Percentiles rank a stretch among this genome's conserved stretches.
These are phyloP conservation scores for Blechomonas ayalai DNA, from an alignment of 208 protist species.

Conservation along the genomic window DNA sequence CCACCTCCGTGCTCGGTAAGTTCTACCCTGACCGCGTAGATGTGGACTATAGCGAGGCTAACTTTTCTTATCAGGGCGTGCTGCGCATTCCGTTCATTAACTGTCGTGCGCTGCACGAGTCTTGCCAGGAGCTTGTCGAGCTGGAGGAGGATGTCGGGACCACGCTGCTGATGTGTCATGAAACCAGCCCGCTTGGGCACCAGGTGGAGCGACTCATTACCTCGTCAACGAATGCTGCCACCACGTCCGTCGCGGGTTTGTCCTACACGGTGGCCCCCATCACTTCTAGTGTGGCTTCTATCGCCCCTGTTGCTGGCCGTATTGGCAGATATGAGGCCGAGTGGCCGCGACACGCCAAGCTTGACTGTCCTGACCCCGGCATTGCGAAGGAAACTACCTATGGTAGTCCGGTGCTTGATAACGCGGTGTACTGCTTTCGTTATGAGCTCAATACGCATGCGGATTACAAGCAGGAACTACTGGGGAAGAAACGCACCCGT, in stretches of 20 bases:
- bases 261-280: conserved; percentile 26
- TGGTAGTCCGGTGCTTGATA: conserved; percentile 36
- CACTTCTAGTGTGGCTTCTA: conserved; percentile 20
- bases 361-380: conserved; percentile 65
- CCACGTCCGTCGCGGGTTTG: background rate
- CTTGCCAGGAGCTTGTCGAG: conserved; percentile 54
- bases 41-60: conserved; percentile 96
- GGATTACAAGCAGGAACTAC: conserved; percentile 46
- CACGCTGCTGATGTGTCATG: conserved; percentile 75
- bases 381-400: conserved; percentile 37
- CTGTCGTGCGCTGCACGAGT: conserved; percentile 34
- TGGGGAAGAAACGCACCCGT: no score
- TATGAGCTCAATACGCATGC: conserved; percentile 60
- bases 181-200: conserved; percentile 15
- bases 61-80: conserved; percentile 91
- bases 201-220: conserved; percentile 9
- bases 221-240: background rate
- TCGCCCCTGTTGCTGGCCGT: conserved; percentile 52
- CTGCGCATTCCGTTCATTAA: conserved; percentile 86
- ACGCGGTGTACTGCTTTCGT: conserved; percentile 48
- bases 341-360: conserved; percentile 45
- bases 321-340: conserved; percentile 47
- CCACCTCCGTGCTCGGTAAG: conserved; percentile 88
- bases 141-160: conserved; percentile 65
- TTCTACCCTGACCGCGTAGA: conserved; percentile 98